Percentiles rank a stretch among this genome's conserved stretches.
These are phyloP conservation scores for Myrica gale DNA, from an alignment of 306 rosid species.

Conservation along the genomic window DNA sequence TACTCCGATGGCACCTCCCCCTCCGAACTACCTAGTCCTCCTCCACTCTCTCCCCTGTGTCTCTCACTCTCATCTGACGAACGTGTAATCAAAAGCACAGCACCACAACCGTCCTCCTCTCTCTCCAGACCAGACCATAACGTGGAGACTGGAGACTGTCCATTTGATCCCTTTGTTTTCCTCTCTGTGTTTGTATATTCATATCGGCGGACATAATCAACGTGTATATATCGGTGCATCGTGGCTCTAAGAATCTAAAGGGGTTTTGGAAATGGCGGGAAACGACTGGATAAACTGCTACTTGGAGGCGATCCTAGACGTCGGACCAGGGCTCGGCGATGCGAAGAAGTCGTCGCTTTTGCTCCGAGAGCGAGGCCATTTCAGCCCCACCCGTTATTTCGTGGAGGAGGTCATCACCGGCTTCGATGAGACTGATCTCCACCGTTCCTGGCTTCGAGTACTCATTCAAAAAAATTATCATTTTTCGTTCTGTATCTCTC, in stretches of 20 bases:
- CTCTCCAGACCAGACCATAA: no score
- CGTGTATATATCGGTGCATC: not conserved
- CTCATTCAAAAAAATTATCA: not conserved
- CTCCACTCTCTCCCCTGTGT: not conserved
- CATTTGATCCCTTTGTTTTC: no score
- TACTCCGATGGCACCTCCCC: not conserved
- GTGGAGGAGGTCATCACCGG: slow-evolving; percentile 65
- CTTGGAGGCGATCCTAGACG: slow-evolving; percentile 64
- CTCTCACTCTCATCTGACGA: not conserved
- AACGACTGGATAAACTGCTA: slow-evolving; percentile 62
- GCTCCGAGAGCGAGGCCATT: slow-evolving; percentile 53
- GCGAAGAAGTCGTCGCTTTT: slow-evolving; percentile 51
- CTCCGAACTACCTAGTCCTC: not conserved
- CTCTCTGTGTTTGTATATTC: not conserved
- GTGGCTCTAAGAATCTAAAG: not conserved
- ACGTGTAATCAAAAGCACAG: not conserved
- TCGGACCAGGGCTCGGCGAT: slow-evolving; percentile 50
- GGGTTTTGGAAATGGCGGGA: slow-evolving; percentile 47
- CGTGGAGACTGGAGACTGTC: no score
- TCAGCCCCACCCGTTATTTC: slow-evolving; percentile 64
- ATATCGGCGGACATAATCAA: no score
- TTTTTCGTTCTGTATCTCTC: not conserved
- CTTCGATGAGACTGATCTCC: slow-evolving; percentile 63
- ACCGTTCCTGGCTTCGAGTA: slow-evolving; percentile 61
- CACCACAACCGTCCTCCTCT: not conserved